phyloP scores from a whole-genome alignment of 345 rosid genomes.

The Pistacia vera region DNA sequence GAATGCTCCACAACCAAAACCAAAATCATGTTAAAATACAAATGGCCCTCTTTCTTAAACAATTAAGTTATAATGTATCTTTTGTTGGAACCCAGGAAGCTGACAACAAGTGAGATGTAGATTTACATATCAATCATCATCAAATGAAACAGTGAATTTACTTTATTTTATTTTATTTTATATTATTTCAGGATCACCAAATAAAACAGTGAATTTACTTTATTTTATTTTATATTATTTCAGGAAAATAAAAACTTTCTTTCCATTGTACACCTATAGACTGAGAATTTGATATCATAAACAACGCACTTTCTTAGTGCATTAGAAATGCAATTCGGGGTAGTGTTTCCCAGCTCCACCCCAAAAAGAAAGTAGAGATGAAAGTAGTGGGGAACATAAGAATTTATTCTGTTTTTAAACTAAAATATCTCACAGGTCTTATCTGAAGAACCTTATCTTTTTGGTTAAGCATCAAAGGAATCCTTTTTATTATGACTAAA shows the following conservation, averaged over 20 bases:
- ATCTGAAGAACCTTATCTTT: conserved; percentile 12
- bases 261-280: background rate
- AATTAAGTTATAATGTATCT: background rate
- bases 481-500: background rate
- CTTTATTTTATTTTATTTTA: background rate
- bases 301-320: conserved; percentile 4
- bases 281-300: background rate
- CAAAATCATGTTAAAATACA: background rate
- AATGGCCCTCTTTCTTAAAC: background rate
- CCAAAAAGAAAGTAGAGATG: background rate
- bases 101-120: background rate
- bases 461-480: background rate
- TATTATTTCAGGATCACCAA: background rate
- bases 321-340: conserved; percentile 7
- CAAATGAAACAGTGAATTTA: background rate
- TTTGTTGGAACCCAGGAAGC: background rate
- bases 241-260: background rate
- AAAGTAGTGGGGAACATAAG: conserved; percentile 5
- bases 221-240: background rate
- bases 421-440: background rate
- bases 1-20: background rate
- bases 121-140: conserved; percentile 2
- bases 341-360: conserved; percentile 4
- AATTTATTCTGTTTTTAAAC: conserved; percentile 13
- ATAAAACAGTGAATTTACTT: background rate